Percentiles rank a stretch among this genome's conserved stretches.
Evolutionary conservation across 2,329 filamentous ascomycete genomes (phyloP).

Genomic region (Fusarium subtropicale): DNA sequence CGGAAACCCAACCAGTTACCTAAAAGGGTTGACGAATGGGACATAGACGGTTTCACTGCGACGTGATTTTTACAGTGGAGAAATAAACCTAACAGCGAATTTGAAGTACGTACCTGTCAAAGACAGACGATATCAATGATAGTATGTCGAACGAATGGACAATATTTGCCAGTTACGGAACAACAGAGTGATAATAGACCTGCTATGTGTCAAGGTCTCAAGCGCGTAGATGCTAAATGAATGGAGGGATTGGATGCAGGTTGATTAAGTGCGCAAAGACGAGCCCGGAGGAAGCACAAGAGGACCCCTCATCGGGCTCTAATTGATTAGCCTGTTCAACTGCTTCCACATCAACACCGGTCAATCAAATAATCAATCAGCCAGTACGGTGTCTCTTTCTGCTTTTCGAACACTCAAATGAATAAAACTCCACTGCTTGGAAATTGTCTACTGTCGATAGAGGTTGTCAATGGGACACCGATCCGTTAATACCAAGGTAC

Average conservation of each 20-base stretch:
- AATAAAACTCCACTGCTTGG: background rate
- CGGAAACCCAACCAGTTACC: constrained; percentile 29
- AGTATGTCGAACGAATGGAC: background rate
- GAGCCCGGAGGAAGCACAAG: constrained; percentile 3
- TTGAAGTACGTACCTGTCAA: background rate
- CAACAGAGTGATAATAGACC: background rate
- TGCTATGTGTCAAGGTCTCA: background rate
- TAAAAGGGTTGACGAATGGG: constrained; percentile 26
- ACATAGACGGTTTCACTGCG: constrained; percentile 36
- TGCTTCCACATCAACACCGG: constrained; percentile 17
- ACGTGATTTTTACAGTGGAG: constrained; percentile 34
- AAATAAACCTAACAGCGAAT: constrained; percentile 23
- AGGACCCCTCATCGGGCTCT: constrained; percentile 17
- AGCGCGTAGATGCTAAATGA: background rate
- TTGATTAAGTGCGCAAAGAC: constrained; percentile 2
- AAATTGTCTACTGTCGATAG: constrained; percentile 14
- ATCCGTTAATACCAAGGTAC: background rate
- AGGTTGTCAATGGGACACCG: constrained; percentile 10
- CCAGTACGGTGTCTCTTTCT: background rate
- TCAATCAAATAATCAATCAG: constrained; percentile 4
- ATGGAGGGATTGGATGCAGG: background rate
- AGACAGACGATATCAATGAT: background rate
- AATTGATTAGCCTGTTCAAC: background rate
- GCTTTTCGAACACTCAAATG: background rate
- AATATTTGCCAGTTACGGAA: background rate